These are phyloP conservation scores for Pseudogymnoascus verrucosus DNA, from an alignment of 2,329 filamentous ascomycete species.

Conservation along the genomic window DNA sequence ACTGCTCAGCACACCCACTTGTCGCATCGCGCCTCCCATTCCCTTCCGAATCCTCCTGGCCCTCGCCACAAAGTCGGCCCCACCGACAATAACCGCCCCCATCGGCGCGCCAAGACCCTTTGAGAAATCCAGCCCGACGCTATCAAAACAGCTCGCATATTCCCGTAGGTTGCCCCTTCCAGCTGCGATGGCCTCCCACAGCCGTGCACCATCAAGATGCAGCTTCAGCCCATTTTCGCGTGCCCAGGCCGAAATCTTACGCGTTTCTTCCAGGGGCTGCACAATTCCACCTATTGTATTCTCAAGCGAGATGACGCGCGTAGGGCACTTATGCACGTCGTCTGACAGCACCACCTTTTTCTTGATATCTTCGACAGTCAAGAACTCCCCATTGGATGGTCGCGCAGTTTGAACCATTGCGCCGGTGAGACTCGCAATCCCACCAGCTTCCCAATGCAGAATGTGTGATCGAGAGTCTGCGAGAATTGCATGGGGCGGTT, in stretches of 20 bases:
- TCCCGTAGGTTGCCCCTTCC: slow-evolving; percentile 60
- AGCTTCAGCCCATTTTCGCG: slow-evolving; percentile 54
- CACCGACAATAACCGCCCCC: slow-evolving; percentile 63
- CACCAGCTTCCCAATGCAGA: slow-evolving; percentile 56
- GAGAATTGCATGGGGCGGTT: slow-evolving; percentile 73
- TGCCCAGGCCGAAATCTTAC: slow-evolving; percentile 63
- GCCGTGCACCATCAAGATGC: slow-evolving; percentile 70
- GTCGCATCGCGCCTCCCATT: slow-evolving; percentile 70
- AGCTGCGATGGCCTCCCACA: slow-evolving; percentile 74
- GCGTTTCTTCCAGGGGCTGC: slow-evolving; percentile 65
- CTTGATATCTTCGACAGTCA: slow-evolving; percentile 47
- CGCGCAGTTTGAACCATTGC: slow-evolving; percentile 60
- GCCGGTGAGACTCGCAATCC: slow-evolving; percentile 61
- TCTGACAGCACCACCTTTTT: slow-evolving; percentile 55
- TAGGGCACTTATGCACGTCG: slow-evolving; percentile 72
- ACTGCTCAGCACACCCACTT: slow-evolving; percentile 68
- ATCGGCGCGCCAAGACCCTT: slow-evolving; percentile 79
- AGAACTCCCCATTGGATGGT: slow-evolving; percentile 61
- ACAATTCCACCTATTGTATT: slow-evolving; percentile 78
- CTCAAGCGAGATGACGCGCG: slow-evolving; percentile 72
- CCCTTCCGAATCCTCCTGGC: slow-evolving; percentile 72
- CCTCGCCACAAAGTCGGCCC: slow-evolving; percentile 37
- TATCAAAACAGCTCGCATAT: slow-evolving; percentile 63
- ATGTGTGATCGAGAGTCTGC: slow-evolving; percentile 77
- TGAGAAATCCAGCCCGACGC: slow-evolving; percentile 68